Conservation (phyloP, 495 filamentous ascomycete genomes). For the Cercophora scortea region DNA sequence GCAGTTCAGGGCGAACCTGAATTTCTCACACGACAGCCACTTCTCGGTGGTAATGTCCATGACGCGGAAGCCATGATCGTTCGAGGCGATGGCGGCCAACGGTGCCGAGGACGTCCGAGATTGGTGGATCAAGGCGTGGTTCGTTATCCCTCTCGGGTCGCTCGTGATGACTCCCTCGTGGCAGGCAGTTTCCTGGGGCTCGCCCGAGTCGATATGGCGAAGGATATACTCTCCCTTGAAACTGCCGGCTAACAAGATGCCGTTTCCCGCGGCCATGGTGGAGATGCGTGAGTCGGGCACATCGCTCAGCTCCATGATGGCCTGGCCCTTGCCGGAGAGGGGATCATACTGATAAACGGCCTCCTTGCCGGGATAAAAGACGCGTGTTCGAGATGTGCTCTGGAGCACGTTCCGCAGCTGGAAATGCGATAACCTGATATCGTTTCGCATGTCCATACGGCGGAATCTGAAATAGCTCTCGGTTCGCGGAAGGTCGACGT, state of each 20-base stretch:
- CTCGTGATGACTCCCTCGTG: slow-evolving; percentile 60
- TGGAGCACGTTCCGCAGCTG: slow-evolving; percentile 83
- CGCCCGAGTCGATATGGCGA: slow-evolving; percentile 41
- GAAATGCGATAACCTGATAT: slow-evolving; percentile 69
- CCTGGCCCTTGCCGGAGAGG: slow-evolving; percentile 32
- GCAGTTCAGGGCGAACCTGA: slow-evolving; percentile 73
- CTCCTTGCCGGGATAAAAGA: slow-evolving; percentile 64
- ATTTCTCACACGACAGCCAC: slow-evolving; percentile 53
- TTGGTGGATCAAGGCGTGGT: slow-evolving; percentile 68
- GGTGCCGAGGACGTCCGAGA: slow-evolving; percentile 54
- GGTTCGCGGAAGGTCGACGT: slow-evolving; percentile 28
- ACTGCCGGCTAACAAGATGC: slow-evolving; percentile 68
- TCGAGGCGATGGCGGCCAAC: slow-evolving; percentile 71
- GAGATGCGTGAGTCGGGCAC: slow-evolving; percentile 51
- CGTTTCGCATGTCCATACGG: slow-evolving; percentile 57
- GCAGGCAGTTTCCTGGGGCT: slow-evolving; percentile 29
- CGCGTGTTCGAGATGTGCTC: slow-evolving; percentile 61
- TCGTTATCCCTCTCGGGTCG: slow-evolving; percentile 70
- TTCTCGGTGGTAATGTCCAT: slow-evolving; percentile 64
- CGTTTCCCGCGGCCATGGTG: slow-evolving; percentile 58
- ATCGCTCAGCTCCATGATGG: slow-evolving; percentile 57
- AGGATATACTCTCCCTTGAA: slow-evolving; percentile 78
- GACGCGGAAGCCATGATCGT: slow-evolving; percentile 68
- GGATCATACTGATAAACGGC: slow-evolving; percentile 51
- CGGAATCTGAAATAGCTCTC: slow-evolving; percentile 63